These are phyloP conservation scores for Solanum hybrid DNA, from an alignment of 305 asterid species.

Conservation along the genomic window DNA sequence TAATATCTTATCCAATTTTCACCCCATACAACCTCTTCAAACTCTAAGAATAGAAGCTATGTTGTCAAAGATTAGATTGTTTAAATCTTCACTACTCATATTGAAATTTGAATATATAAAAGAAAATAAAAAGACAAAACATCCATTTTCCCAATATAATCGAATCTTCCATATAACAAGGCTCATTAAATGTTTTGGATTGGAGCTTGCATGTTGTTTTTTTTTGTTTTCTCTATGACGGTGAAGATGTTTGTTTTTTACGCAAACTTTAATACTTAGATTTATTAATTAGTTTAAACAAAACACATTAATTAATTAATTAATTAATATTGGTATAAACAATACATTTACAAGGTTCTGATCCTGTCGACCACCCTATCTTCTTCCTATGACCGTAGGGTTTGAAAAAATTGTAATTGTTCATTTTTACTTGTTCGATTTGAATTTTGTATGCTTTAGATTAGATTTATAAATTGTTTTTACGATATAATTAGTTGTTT, in stretches of 20 bases:
- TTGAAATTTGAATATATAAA: background rate
- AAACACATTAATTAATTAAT: constrained; percentile 24
- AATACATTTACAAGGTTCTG: constrained; percentile 58
- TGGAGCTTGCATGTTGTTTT: constrained; percentile 48
- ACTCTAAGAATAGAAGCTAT: no score
- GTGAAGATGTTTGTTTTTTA: constrained; percentile 95
- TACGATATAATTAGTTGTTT: no score
- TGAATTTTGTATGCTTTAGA: no score
- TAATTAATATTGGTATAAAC: constrained; percentile 31
- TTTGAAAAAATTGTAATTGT: background rate
- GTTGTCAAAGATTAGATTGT: background rate
- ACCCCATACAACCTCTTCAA: no score
- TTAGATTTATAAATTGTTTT: no score
- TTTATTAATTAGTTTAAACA: constrained; percentile 32
- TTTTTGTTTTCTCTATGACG: constrained; percentile 50
- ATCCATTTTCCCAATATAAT: constrained; percentile 60
- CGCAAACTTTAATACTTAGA: constrained; percentile 14
- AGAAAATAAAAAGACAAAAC: constrained; percentile 14
- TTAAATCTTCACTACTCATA: background rate
- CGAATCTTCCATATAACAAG: constrained; percentile 89
- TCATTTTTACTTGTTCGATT: no score
- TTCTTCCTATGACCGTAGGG: constrained; percentile 35
- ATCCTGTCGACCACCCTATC: constrained; percentile 41
- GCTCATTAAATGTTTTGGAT: constrained; percentile 66
- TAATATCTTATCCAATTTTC: no score